These are phyloP conservation scores for Chimonanthus praecox DNA, from an alignment of 164 flowering plant genomes.

Conservation along the genomic window DNA sequence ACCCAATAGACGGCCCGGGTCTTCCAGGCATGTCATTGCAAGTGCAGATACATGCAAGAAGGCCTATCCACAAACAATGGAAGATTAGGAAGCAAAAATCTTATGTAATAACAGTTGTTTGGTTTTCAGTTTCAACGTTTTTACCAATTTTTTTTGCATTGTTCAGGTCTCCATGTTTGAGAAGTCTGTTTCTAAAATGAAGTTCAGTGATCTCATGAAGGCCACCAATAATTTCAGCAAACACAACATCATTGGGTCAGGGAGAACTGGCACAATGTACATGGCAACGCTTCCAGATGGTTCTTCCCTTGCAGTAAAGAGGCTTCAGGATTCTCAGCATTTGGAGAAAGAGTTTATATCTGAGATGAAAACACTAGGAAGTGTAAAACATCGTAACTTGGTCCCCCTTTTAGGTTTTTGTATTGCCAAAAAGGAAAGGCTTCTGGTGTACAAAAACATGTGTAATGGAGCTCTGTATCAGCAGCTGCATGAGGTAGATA, in stretches of 20 bases:
- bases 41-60: background rate
- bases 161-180: conserved; percentile 45
- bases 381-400: conserved; percentile 19
- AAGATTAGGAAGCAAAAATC: background rate
- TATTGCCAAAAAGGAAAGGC: conserved; percentile 26
- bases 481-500: conserved; percentile 16
- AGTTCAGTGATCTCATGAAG: conserved; percentile 21
- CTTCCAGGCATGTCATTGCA: background rate
- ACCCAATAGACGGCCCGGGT: background rate
- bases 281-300: conserved; percentile 22
- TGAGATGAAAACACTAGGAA: conserved; percentile 22
- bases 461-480: conserved; percentile 27
- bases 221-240: conserved; percentile 22
- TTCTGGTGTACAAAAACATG: conserved; percentile 36
- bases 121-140: background rate
- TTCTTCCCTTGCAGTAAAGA: conserved; percentile 16
- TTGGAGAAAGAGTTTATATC: conserved; percentile 21
- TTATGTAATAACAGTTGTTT: background rate
- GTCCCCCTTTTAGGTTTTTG: conserved; percentile 30
- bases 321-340: conserved; percentile 21
- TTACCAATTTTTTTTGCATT: background rate
- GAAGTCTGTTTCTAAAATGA: conserved; percentile 13
- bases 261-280: conserved; percentile 24
- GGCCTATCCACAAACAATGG: background rate
- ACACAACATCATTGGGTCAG: conserved; percentile 16